Evolutionary conservation across 495 filamentous ascomycete species (phyloP), one percentile per base, ranked within the genome.

Genomic region (Bacidia gigantensis): DNA sequence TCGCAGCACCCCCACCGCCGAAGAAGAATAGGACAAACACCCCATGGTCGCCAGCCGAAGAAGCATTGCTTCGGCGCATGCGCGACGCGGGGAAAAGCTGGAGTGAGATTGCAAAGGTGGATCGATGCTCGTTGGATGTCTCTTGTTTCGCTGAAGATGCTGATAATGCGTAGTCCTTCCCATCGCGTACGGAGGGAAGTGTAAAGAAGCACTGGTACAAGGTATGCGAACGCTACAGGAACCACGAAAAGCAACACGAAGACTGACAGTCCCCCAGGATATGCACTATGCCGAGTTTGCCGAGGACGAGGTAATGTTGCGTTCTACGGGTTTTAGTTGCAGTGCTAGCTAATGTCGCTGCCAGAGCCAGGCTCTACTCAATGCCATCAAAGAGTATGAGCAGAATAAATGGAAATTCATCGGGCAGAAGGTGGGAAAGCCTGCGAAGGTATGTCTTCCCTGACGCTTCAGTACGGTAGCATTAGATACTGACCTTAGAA

Each of bases 121-220:
- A 14, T 3, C 5, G 29, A 35, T 14, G 14, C 29, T 12, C 41
- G 11, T 49, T n/a, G 11, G 10, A 24, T 25, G 18, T 2, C 20
- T 22, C 11, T 23, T 18, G 14, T 35, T 5, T 35, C 29, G 5
- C 41, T 7, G 12, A n/a, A 9, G 41, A 44, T 44, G 14, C 69
- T 58, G 46, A 44, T 49, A 50, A 60, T 35, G 14, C 38, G 39
- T 62, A 93, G 87, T 89, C 84, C 10, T 98, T 98, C 67, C 92
- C 92, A 14, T 80, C 77, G 17, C 75, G 92, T 57, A 98, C 92
- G 21, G 92, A 98, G 66, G 92, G 92, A 17, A 95, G 88, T 61
- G 92, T 98, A 11, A 98, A 98, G 75, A 98, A 98, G 71, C 92
- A 98, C 66, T 98, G 92, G 92, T 98, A 98, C 65, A 98, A 98